Percentiles rank a stretch among this genome's conserved stretches.
Evolutionary conservation across 257 asterid genomes (phyloP).

Genomic region (Nicotiana otophora): DNA sequence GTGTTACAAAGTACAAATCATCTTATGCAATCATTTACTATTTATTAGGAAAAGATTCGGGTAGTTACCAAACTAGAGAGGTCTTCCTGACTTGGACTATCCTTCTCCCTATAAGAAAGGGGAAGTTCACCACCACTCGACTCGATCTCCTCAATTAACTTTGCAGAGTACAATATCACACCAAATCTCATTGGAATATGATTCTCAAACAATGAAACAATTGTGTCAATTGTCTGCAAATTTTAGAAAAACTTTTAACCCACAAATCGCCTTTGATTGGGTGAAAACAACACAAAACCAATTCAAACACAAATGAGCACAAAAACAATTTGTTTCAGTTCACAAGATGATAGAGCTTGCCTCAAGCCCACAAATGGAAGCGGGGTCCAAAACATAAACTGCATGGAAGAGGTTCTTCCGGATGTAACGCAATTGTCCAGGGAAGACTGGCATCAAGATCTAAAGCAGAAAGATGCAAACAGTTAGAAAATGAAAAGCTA

Average conservation of each 20-base stretch:
- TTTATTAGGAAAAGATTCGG: background rate
- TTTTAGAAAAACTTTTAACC: constrained; percentile 10
- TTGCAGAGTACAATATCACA: constrained; percentile 74
- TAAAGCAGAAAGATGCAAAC: constrained; percentile 21
- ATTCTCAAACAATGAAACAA: constrained; percentile 80
- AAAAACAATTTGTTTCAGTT: background rate
- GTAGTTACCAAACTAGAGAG: constrained; percentile 78
- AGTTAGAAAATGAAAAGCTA: constrained; percentile 9
- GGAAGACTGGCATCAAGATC: constrained; percentile 98
- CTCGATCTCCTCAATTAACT: constrained; percentile 62
- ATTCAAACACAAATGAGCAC: constrained; percentile 23
- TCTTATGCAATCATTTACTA: background rate
- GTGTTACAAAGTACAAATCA: background rate
- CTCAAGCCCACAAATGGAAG: constrained; percentile 84
- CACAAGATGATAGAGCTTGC: constrained; percentile 36
- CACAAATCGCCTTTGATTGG: background rate
- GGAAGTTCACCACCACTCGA: constrained; percentile 63
- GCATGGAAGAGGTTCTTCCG: constrained; percentile 96
- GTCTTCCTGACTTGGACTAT: constrained; percentile 36
- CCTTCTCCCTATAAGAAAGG: constrained; percentile 40
- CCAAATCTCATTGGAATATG: constrained; percentile 92
- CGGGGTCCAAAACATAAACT: constrained; percentile 85
- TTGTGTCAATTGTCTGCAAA: constrained; percentile 67
- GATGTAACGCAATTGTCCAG: constrained; percentile 96
- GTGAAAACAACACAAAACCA: constrained; percentile 5